Conservation (phyloP, 768 basidiomycete species). For the Mycena venus region DNA sequence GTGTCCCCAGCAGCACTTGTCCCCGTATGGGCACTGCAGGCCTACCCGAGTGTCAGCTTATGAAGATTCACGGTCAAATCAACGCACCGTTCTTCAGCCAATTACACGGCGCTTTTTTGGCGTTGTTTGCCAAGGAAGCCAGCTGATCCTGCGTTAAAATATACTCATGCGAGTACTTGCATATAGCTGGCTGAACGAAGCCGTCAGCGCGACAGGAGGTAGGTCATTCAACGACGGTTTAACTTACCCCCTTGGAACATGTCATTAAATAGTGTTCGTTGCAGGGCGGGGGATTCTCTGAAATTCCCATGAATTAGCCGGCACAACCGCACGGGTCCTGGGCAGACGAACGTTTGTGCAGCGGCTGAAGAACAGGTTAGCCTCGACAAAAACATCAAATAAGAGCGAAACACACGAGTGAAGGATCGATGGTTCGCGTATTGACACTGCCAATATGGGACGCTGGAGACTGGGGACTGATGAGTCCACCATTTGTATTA, state of each 20-base stretch:
- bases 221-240: too few species aligned
- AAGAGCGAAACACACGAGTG: conserved; percentile 59
- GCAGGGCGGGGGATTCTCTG: conserved; percentile 88
- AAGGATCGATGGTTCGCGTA: conserved; percentile 72
- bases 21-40: conserved; percentile 80
- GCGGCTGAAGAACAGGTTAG: conserved; percentile 59
- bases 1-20: conserved; percentile 87
- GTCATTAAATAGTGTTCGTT: conserved; percentile 88
- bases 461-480: conserved; percentile 75
- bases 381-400: not conserved
- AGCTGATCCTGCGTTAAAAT: conserved; percentile 79
- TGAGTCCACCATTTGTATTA: conserved; percentile 70
- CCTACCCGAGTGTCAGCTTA: conserved; percentile 53
- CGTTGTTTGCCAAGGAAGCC: conserved; percentile 76
- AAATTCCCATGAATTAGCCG: not conserved
- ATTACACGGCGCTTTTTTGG: conserved; percentile 90
- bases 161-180: conserved; percentile 91
- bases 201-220: conserved; percentile 28
- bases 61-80: not conserved
- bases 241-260: conserved; percentile 79
- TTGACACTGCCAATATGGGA: conserved; percentile 54
- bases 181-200: conserved; percentile 62
- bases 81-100: conserved; percentile 81
- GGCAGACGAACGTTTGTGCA: conserved; percentile 77
- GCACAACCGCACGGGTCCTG: not conserved